Evolutionary conservation across 805 yeast genomes (phyloP).

Genomic region (Cyberlindnera subsufficiens): DNA sequence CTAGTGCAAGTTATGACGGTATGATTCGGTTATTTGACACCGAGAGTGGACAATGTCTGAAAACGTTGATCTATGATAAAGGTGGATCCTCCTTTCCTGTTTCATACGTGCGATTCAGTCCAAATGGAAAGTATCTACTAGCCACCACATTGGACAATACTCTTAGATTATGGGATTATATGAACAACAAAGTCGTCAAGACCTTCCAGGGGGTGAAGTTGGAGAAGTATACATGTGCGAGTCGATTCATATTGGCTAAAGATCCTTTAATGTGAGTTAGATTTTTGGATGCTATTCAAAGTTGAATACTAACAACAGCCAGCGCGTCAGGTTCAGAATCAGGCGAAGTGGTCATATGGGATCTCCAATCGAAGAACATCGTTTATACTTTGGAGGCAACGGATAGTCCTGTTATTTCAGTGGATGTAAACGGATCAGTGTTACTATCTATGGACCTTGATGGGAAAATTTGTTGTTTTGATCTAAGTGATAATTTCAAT

Average conservation of each 20-base stretch:
- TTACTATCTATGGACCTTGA: conserved; percentile 9
- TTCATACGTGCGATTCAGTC: conserved; percentile 63
- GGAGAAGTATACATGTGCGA: conserved; percentile 47
- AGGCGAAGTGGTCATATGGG: conserved; percentile 56
- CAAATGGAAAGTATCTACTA: conserved; percentile 73
- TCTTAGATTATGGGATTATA: conserved; percentile 80
- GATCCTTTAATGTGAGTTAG: conserved; percentile 31
- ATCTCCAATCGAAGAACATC: conserved; percentile 53
- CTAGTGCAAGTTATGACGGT: conserved; percentile 89
- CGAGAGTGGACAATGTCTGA: conserved; percentile 84
- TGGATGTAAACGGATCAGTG: conserved; percentile 9
- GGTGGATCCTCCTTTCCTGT: conserved; percentile 76
- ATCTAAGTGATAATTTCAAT: neutral
- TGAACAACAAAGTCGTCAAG: conserved; percentile 73
- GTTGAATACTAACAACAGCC: neutral
- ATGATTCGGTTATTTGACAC: conserved; percentile 83
- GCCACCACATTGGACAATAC: conserved; percentile 79
- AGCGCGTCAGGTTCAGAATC: conserved; percentile 55
- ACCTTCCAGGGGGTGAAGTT: conserved; percentile 41
- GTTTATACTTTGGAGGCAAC: conserved; percentile 15
- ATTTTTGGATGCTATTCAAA: neutral
- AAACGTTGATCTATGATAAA: conserved; percentile 79
- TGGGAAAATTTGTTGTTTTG: conserved; percentile 3
- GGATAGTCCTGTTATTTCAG: conserved; percentile 10
- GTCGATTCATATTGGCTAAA: conserved; percentile 40